Percentiles rank a stretch among this genome's conserved stretches.
These are phyloP conservation scores for Schwanniomyces yamadae DNA, from an alignment of 805 yeast genomes.

Conservation along the genomic window DNA sequence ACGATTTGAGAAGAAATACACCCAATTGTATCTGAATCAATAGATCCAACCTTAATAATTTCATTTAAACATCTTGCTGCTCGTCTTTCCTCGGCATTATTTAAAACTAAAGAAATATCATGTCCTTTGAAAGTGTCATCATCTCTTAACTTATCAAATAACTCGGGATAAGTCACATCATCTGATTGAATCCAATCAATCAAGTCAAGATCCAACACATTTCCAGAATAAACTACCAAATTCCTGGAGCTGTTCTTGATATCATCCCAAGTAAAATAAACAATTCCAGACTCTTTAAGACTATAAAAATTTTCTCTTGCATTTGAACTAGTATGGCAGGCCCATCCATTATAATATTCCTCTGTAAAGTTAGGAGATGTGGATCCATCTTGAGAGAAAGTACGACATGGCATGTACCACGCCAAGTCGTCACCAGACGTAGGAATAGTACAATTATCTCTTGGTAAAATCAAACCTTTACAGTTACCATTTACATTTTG, in stretches of 20 bases:
- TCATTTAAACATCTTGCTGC: conserved; percentile 83
- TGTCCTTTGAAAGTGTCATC: conserved; percentile 63
- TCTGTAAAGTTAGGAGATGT: conserved; percentile 60
- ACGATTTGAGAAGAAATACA: conserved; percentile 90
- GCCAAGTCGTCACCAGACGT: conserved; percentile 57
- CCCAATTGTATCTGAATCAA: conserved; percentile 88
- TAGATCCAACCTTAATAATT: conserved; percentile 81
- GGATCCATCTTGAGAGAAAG: conserved; percentile 69
- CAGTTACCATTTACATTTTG: conserved; percentile 94
- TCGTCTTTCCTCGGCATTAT: conserved; percentile 63
- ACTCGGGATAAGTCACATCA: conserved; percentile 68
- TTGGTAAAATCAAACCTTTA: conserved; percentile 71
- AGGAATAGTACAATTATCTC: conserved; percentile 70
- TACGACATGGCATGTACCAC: conserved; percentile 95
- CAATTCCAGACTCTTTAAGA: conserved; percentile 63
- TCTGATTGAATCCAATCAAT: conserved; percentile 71
- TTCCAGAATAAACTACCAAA: conserved; percentile 85
- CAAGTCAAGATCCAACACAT: conserved; percentile 77
- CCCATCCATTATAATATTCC: conserved; percentile 77
- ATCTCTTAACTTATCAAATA: conserved; percentile 63
- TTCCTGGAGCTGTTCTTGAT: conserved; percentile 66
- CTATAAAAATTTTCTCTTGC: conserved; percentile 71
- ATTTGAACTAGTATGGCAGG: conserved; percentile 75
- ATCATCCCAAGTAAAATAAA: conserved; percentile 90
- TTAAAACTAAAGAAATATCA: conserved; percentile 74